Conservation (phyloP, 139 green algal species). For the Chlamydomonas incerta region DNA sequence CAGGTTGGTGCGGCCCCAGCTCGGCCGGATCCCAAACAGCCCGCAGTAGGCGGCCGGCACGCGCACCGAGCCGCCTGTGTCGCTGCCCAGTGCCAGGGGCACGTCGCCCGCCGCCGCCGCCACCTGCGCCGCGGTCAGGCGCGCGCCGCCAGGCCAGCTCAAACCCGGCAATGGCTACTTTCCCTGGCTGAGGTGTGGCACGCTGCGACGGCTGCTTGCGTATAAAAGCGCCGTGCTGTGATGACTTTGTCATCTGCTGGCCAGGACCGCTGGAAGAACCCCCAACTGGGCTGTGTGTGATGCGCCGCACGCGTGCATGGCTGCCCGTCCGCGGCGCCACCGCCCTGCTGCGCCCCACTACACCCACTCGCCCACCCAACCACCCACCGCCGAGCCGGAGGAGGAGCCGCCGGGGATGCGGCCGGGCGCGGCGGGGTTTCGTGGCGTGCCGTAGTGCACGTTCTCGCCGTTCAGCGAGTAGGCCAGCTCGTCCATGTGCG, state of each 20-base stretch:
- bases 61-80: conserved; percentile 93
- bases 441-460: conserved; percentile 89
- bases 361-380: conserved; percentile 6
- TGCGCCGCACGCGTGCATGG: too few species aligned
- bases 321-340: too few species aligned
- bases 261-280: too few species aligned
- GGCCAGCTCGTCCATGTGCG: conserved; percentile 96
- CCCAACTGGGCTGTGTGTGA: too few species aligned
- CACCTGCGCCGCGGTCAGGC: conserved; percentile 54
- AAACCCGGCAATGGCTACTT: too few species aligned
- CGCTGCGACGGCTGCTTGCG: too few species aligned
- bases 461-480: conserved; percentile 84
- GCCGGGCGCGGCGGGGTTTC: conserved; percentile 85
- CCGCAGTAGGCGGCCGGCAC: conserved; percentile 92
- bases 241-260: too few species aligned
- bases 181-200: too few species aligned
- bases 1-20: conserved; percentile 80
- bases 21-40: conserved; percentile 88
- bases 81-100: conserved; percentile 86
- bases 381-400: conserved; percentile 85
- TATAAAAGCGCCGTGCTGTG: too few species aligned
- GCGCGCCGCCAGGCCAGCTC: too few species aligned
- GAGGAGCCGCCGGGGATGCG: conserved; percentile 92
- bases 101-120: conserved; percentile 82
- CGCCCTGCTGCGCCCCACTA: not conserved